Base-by-base conservation (phyloP, 2,329 filamentous ascomycete species). In the Pseudopyricularia cyperi region DNA sequence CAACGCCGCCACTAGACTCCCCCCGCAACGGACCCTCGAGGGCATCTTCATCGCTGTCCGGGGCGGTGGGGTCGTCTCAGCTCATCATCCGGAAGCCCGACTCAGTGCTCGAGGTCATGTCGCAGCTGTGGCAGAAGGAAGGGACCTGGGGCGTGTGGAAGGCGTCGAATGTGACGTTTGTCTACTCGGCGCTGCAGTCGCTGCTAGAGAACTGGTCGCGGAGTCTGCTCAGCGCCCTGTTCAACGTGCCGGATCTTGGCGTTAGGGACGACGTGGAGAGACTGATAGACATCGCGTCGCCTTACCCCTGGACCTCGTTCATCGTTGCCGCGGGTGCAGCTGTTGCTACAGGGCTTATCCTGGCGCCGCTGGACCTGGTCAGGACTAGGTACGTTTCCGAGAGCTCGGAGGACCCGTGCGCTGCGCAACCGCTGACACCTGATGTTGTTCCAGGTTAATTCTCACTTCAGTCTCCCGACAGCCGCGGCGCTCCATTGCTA, bases 131-230 rank as follows among this genome's bases (percentile, higher is more conserved):
- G 87, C 77, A 84, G 48, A 91, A 86, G 59, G 91, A 95, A 64
- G 88, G 89, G 34, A 84, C 84, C 0, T 90, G 89, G 76, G 93
- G 93, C 4, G 83, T 96, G 5, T 98, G 91, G 90, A 96, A 96
- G 66, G 82, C 85, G 8, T 88, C 89, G 35, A 97, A 97, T 64
- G 82, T 87, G 14, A 94, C 89, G 1, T 98, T 97, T 62, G 74
- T 97, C 49, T 95, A 97, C 68, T 87, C 83, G 0, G 80, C 96
- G 47, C 75, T 97, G 17, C 80, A 90, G 56, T 89, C 89, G 11
- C 84, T 94, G 7, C 71, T 95, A 30, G 93, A 97, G 65, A 90
- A 88, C 59, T 98, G 94, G 83, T 87, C 90, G 9, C 80, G 89
- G 60, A 93, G 89, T 61, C 77, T 96, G 51, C 75, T 97, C n/a